These are phyloP conservation scores for Pichia exigua DNA, from an alignment of 805 yeast species.

Conservation along the genomic window DNA sequence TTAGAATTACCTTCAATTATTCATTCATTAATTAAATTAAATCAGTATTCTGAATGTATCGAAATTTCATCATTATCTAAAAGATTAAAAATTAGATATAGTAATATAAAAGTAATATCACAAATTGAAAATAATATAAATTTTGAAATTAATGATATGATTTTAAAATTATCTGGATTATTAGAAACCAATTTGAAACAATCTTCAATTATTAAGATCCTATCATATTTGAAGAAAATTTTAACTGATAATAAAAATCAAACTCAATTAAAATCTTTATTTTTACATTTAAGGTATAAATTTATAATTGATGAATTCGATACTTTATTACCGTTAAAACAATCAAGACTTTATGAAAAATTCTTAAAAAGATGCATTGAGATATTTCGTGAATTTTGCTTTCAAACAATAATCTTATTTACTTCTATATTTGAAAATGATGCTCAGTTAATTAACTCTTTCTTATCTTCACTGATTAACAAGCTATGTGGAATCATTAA, in stretches of 20 bases:
- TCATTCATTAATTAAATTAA: conserved; percentile 74
- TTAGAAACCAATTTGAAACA: conserved; percentile 72
- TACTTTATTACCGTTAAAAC: conserved; percentile 47
- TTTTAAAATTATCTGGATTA: conserved; percentile 57
- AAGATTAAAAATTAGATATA: conserved; percentile 62
- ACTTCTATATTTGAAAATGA: conserved; percentile 46
- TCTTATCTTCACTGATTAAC: conserved; percentile 28
- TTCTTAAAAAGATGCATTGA: conserved; percentile 76
- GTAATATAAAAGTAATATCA: conserved; percentile 45
- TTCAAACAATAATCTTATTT: conserved; percentile 61
- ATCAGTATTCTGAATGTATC: conserved; percentile 83
- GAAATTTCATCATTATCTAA: conserved; percentile 72
- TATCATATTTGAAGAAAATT: conserved; percentile 44
- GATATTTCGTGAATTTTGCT: conserved; percentile 74
- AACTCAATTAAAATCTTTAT: conserved; percentile 44
- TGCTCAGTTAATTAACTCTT: conserved; percentile 29
- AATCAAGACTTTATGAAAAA: conserved; percentile 44
- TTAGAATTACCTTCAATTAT: conserved; percentile 80
- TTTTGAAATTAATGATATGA: conserved; percentile 51
- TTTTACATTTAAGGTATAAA: conserved; percentile 57
- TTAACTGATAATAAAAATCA: conserved; percentile 10
- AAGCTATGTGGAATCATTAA: conserved; percentile 26
- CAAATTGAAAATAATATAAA: conserved; percentile 45
- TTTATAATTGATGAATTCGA: conserved; percentile 58
- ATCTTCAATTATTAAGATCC: conserved; percentile 68